Percentiles rank a stretch among this genome's conserved stretches.
Evolutionary conservation across 2,329 filamentous ascomycete genomes (phyloP).

Genomic region (Alternaria longipes): DNA sequence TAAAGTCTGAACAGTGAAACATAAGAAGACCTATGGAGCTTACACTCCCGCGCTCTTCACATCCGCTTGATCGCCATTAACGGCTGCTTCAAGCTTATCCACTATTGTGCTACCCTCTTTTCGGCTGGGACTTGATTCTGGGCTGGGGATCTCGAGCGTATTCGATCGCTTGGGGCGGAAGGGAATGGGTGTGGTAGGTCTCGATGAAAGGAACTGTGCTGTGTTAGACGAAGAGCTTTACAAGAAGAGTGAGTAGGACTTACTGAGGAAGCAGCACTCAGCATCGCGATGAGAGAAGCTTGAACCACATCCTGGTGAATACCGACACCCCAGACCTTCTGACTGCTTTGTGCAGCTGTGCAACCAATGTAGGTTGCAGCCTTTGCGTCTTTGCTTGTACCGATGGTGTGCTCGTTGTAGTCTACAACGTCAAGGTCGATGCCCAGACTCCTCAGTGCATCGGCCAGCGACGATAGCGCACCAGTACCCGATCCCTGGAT

Average conservation of each 20-base stretch:
- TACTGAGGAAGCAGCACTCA: slow-evolving; percentile 87
- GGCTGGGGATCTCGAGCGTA: slow-evolving; percentile 50
- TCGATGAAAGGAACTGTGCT: slow-evolving; percentile 73
- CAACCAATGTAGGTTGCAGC: slow-evolving; percentile 97
- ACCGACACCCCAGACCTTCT: slow-evolving; percentile 88
- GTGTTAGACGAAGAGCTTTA: slow-evolving; percentile 17
- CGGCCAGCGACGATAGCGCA: slow-evolving; percentile 86
- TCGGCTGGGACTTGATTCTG: slow-evolving; percentile 33
- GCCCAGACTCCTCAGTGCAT: slow-evolving; percentile 79
- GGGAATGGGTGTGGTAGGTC: slow-evolving; percentile 73
- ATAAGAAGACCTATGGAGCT: not conserved
- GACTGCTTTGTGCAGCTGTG: slow-evolving; percentile 70
- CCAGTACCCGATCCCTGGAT: slow-evolving; percentile 86
- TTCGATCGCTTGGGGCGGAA: slow-evolving; percentile 67
- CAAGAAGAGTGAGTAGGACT: slow-evolving; percentile 47
- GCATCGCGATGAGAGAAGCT: slow-evolving; percentile 83
- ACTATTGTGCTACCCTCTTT: slow-evolving; percentile 33
- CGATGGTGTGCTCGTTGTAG: slow-evolving; percentile 96
- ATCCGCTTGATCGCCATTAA: slow-evolving; percentile 36
- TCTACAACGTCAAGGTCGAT: slow-evolving; percentile 90
- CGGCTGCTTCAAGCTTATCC: slow-evolving; percentile 39
- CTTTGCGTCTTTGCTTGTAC: slow-evolving; percentile 80
- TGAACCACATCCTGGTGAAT: slow-evolving; percentile 94
- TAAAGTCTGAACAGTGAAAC: not conserved
- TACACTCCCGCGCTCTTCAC: slow-evolving; percentile 32